Evolutionary conservation across 1,284 basidiomycete species (phyloP), one percentile per base, ranked within the genome.

Genomic region (Trametes versicolor): DNA sequence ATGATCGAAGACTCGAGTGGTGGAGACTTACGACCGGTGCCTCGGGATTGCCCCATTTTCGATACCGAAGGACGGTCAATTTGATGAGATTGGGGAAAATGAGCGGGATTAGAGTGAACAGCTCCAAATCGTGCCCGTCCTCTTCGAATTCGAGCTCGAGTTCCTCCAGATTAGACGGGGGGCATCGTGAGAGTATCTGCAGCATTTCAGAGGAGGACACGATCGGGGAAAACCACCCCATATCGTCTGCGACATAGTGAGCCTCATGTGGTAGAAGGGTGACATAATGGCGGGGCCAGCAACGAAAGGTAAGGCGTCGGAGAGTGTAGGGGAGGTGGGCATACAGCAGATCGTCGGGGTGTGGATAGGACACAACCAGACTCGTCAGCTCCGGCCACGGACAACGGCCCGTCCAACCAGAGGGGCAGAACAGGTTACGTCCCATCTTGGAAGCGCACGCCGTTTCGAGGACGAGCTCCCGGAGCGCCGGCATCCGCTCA

Each of bases 251-350:
- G 8, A 12, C 29, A 15, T 15, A 37, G 27, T 32, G 9, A 5
- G 17, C 9, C 12, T 58, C 56, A 19, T 37, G 32, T 19, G n/a
- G 12, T 7, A 32, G 32, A 4, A 29, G 45, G 29, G 19, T 25
- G 10, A 59, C 15, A n/a, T 51, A 59, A n/a, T 43, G 50, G 19
- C 58, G 58, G 9, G 58, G 58, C 36, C 37, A 51, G 23, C 29
- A 41, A 8, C 45, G 48, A 1, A 59, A 19, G 2, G 23, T 2
- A 8, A 59, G 25, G n/a, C 48, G 23, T n/a, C 23, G 48, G 0
- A 59, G 37, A 9, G 17, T 45, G 13, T 21, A n/a, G 15, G 58
- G 58, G 17, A 51, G 41, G 9, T 51, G 27, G 12, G 58, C 23
- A 45, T 41, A 59, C 6, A 51, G 17, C 23, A 12, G 27, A 32